Base-by-base conservation (phyloP, 305 asterid genomes). In the Ajuga reptans region DNA sequence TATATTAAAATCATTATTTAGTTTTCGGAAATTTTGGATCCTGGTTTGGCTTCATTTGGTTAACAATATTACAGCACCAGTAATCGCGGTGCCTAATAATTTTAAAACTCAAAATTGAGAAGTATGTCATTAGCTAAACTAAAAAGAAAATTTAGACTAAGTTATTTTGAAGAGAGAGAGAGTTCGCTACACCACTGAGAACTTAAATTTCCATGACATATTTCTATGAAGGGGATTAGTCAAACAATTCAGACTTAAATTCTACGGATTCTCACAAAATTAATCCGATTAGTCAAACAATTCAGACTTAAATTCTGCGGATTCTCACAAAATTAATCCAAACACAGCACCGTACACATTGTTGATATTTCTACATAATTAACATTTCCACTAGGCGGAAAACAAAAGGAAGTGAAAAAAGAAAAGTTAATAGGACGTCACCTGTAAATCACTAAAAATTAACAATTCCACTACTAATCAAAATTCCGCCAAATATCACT, bases 91-190 rank as follows among this genome's bases (percentile, higher is more conserved):
- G 68, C 69, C 55, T 4, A 37, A 46, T 6, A 33, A 5, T 34
- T 67, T 31, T 45, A 61, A 31, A 53, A 43, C 74, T 29, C 39
- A 39, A 56, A 59, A 34, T 39, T 47, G 58, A 46, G 61, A 45
- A 49, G 29, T 43, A 54, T 31, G 12, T 24, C 24, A 33, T 16
- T 21, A 34, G 70, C 66, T 24, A 55, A n/a, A 57, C 14, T 9
- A 29, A 50, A 11, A 18, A 46, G 18, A 59, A 39, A 17, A n/a
- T 47, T 39, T 18, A 21, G 27, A 21, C 27, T 21, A 21, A 21
- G 27, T 21, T 21, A 21, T 21, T 21, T 21, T 21, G 27, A 21
- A 21, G 27, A 21, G 27, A 21, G 27, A 21, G 27, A 21, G 27
- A 21, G 27, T 18, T 17, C 4, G n/a, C n/a, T 36, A 58, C 16